These are phyloP conservation scores for Blastocystis sp. DNA, from an alignment of 352 stramenopile species.

Conservation along the genomic window DNA sequence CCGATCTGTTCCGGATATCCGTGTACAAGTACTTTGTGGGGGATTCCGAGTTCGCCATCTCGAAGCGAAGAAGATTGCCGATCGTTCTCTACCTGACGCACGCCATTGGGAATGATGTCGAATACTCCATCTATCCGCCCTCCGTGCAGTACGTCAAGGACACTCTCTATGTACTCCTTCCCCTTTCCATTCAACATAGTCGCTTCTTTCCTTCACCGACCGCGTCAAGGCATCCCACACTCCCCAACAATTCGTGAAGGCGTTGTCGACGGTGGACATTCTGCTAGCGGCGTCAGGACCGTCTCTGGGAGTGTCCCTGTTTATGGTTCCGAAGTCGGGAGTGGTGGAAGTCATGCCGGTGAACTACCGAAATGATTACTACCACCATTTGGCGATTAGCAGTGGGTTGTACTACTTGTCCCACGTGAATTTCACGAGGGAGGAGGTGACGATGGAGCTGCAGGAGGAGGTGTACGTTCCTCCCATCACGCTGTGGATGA, in stretches of 20 bases:
- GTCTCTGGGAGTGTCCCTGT: neutral
- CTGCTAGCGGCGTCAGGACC: conserved; percentile 32
- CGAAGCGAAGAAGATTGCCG: neutral
- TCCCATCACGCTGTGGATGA: conserved; percentile 68
- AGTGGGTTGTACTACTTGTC: conserved; percentile 40
- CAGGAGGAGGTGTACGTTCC: conserved; percentile 31
- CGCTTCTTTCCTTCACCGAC: neutral
- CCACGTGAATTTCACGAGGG: conserved; percentile 25
- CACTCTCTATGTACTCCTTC: neutral
- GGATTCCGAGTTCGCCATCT: neutral
- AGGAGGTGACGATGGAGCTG: neutral
- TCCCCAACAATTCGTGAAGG: neutral
- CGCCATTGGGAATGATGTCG: neutral
- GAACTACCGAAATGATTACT: conserved; percentile 40
- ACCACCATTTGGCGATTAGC: conserved; percentile 20
- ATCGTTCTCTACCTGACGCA: conserved; percentile 35
- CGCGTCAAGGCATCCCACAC: neutral
- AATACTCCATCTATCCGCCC: neutral
- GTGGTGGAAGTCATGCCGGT: conserved; percentile 43
- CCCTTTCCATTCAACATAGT: neutral
- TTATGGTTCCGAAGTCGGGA: conserved; percentile 44
- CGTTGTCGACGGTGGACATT: conserved; percentile 10
- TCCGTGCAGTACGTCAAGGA: neutral
- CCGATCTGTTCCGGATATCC: neutral
- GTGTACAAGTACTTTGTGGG: neutral